These are phyloP conservation scores for Hyphopichia fennica DNA, from an alignment of 1,139 yeast genomes.

Conservation along the genomic window DNA sequence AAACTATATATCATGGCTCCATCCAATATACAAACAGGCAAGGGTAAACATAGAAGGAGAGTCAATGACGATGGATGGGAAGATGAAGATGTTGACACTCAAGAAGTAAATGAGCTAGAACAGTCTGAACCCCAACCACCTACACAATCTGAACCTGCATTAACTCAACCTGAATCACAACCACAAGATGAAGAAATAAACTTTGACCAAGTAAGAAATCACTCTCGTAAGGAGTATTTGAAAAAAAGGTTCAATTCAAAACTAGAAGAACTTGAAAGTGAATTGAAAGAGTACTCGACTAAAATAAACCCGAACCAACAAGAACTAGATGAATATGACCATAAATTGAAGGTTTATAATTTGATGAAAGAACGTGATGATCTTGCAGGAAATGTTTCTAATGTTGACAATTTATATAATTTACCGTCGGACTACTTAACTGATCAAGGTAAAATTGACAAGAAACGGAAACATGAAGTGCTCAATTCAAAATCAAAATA, in stretches of 20 bases:
- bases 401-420: constrained; percentile 34
- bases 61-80: constrained; percentile 10
- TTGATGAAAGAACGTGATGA: constrained; percentile 35
- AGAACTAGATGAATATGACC: constrained; percentile 53
- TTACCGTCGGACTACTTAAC: constrained; percentile 58
- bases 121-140: neutral
- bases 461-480: constrained; percentile 44
- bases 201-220: constrained; percentile 7
- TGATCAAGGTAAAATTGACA: constrained; percentile 52
- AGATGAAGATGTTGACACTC: constrained; percentile 1
- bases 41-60: constrained; percentile 19
- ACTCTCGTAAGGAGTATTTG: constrained; percentile 27
- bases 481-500: constrained; percentile 35
- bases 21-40: constrained; percentile 13
- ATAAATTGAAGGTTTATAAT: constrained; percentile 48
- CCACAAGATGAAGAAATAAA: neutral
- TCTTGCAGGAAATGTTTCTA: constrained; percentile 26
- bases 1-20: neutral
- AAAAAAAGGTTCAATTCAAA: constrained; percentile 29
- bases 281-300: constrained; percentile 49
- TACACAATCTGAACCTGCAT: neutral
- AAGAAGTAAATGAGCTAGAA: neutral
- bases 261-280: constrained; percentile 25
- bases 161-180: neutral
- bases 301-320: constrained; percentile 36